phyloP scores from a whole-genome alignment of 202 grass and related monocot genomes.

The Carex sylvatica region DNA sequence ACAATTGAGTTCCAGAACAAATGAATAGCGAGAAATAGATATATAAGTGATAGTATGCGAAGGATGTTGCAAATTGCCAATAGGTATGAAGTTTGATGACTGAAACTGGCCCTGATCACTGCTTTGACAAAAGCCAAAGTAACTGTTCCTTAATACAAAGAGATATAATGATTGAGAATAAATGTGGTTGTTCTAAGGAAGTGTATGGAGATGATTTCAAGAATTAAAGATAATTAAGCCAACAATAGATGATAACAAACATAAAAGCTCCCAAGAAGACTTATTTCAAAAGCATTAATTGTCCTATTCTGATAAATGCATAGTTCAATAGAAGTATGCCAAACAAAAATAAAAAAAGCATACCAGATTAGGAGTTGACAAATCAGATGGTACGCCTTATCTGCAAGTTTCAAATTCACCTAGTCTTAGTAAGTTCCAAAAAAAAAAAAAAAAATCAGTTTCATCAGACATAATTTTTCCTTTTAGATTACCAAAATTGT shows the following conservation, averaged over 20 bases:
- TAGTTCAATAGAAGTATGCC: neutral
- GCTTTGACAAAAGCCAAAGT: too few species aligned
- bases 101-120: too few species aligned
- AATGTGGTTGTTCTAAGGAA: neutral
- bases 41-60: too few species aligned
- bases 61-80: too few species aligned
- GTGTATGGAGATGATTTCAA: neutral
- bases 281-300: neutral
- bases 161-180: neutral
- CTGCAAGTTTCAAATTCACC: constrained; percentile 61
- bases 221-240: neutral
- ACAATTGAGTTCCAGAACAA: too few species aligned
- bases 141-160: neutral
- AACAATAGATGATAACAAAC: neutral
- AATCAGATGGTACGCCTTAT: constrained; percentile 50
- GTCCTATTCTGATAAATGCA: neutral
- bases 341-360: constrained; percentile 4
- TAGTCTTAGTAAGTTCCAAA: constrained; percentile 54
- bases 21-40: too few species aligned
- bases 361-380: constrained; percentile 94
- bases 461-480: neutral
- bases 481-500: neutral
- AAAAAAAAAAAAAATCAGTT: neutral
- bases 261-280: neutral
- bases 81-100: too few species aligned